These are phyloP conservation scores for Euphorbia schlechtendalii DNA, from an alignment of 441 rosid species.

Conservation along the genomic window DNA sequence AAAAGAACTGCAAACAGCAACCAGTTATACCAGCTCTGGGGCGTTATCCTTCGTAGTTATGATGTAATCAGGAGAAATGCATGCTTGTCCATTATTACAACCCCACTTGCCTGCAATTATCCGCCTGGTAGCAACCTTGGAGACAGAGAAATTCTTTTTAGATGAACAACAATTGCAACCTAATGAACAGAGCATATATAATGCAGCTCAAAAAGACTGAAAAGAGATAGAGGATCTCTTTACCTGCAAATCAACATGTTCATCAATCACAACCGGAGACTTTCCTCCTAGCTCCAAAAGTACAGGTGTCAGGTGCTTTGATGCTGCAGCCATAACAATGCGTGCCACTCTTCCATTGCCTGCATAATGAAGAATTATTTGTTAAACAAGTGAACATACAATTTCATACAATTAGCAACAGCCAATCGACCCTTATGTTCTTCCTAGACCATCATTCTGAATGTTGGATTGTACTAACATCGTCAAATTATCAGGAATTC, in stretches of 20 bases:
- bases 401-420: not conserved
- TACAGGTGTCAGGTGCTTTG: slow-evolving; percentile 78
- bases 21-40: slow-evolving; percentile 42
- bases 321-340: slow-evolving; percentile 76
- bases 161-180: slow-evolving; percentile 3
- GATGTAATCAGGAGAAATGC: slow-evolving; percentile 60
- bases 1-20: slow-evolving; percentile 2
- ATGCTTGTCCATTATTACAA: slow-evolving; percentile 65
- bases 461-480: not conserved
- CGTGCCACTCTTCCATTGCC: slow-evolving; percentile 60
- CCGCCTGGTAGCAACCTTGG: slow-evolving; percentile 54
- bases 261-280: slow-evolving; percentile 58
- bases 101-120: slow-evolving; percentile 73
- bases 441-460: no score
- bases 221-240: not conserved
- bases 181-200: not conserved
- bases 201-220: not conserved
- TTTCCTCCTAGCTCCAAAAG: slow-evolving; percentile 78
- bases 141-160: slow-evolving; percentile 16
- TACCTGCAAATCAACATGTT: slow-evolving; percentile 49
- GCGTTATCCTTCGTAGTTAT: slow-evolving; percentile 55
- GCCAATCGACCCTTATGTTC: not conserved
- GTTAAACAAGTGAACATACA: slow-evolving; percentile 2
- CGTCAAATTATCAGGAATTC: not conserved
- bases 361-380: slow-evolving; percentile 26